A percentile compares a stretch with the other conserved stretches of the same genome.
These are phyloP conservation scores for Triticum timopheevii DNA, from an alignment of 176 grass and related monocot genomes.

Conservation along the genomic window DNA sequence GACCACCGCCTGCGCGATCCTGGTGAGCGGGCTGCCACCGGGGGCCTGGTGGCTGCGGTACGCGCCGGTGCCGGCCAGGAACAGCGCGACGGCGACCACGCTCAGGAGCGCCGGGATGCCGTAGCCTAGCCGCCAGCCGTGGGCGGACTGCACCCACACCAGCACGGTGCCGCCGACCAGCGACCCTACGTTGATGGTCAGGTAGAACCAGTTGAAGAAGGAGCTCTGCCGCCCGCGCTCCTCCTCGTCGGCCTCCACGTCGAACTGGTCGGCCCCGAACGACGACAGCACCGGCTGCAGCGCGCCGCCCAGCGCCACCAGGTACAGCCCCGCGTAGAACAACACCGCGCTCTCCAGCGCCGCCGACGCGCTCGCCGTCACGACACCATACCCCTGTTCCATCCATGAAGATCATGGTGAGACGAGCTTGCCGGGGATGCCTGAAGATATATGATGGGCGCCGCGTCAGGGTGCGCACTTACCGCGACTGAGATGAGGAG, in stretches of 20 bases:
- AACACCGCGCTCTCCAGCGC: conserved; percentile 13
- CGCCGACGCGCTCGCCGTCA: conserved; percentile 34
- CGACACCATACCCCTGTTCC: conserved; percentile 32
- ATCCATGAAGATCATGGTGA: neutral
- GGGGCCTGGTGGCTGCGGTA: conserved; percentile 40
- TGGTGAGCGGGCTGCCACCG: conserved; percentile 43
- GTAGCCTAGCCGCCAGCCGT: conserved; percentile 45
- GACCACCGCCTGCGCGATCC: conserved; percentile 51
- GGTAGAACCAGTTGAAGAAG: conserved; percentile 74
- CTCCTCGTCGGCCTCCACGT: conserved; percentile 19
- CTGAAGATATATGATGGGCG: too few relatives aligned
- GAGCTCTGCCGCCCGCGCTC: conserved; percentile 48
- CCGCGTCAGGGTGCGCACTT: neutral
- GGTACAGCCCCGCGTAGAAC: conserved; percentile 56
- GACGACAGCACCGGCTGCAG: conserved; percentile 34
- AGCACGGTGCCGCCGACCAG: conserved; percentile 47
- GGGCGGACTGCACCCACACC: conserved; percentile 52
- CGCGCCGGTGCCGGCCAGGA: conserved; percentile 9
- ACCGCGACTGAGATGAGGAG: conserved; percentile 34
- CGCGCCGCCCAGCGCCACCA: conserved; percentile 39
- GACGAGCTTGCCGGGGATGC: neutral
- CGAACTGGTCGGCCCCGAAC: conserved; percentile 60
- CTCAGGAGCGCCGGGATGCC: conserved; percentile 42
- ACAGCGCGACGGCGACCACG: conserved; percentile 16
- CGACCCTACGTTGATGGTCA: conserved; percentile 42